A percentile compares a stretch with the other conserved stretches of the same genome.
These are phyloP conservation scores for Phylloporus arenicola DNA, from an alignment of 768 basidiomycete genomes.

Conservation along the genomic window DNA sequence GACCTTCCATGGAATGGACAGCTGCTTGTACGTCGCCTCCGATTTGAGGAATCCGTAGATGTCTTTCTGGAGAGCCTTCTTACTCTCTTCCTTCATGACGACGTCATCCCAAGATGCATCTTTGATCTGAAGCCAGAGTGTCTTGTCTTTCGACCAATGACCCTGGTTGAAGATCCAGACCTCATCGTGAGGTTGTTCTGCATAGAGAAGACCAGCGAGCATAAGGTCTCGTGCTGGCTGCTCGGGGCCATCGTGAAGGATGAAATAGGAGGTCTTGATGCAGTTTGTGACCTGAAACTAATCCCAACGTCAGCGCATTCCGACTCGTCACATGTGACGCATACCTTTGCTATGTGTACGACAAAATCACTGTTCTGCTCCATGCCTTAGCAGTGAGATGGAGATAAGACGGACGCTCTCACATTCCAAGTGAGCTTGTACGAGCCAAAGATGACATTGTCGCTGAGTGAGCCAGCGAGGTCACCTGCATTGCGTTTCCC, in stretches of 20 bases:
- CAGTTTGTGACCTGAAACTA: constrained; percentile 30
- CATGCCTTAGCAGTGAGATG: constrained; percentile 1
- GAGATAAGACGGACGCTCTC: constrained; percentile 14
- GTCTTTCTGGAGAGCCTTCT: constrained; percentile 64
- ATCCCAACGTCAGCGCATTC: neutral
- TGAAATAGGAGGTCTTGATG: constrained; percentile 34
- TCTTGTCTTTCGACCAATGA: constrained; percentile 58
- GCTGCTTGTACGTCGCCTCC: constrained; percentile 63
- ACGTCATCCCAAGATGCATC: constrained; percentile 71
- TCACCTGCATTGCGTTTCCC: constrained; percentile 35
- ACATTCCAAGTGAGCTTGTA: constrained; percentile 59
- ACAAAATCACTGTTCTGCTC: constrained; percentile 51
- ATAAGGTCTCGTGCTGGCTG: constrained; percentile 48
- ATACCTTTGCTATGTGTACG: constrained; percentile 47
- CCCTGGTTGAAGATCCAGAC: constrained; percentile 76
- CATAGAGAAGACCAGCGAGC: constrained; percentile 47
- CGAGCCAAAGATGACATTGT: constrained; percentile 48
- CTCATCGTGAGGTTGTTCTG: constrained; percentile 55
- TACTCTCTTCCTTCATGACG: constrained; percentile 65
- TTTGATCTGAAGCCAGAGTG: constrained; percentile 58
- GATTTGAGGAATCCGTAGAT: constrained; percentile 77
- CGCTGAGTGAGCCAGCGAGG: constrained; percentile 49
- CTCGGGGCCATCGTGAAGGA: constrained; percentile 59
- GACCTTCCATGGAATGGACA: constrained; percentile 83
- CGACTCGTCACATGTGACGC: constrained; percentile 7